These are phyloP conservation scores for Phytopythium ostracodes DNA, from an alignment of 352 stramenopile genomes.

Conservation along the genomic window DNA sequence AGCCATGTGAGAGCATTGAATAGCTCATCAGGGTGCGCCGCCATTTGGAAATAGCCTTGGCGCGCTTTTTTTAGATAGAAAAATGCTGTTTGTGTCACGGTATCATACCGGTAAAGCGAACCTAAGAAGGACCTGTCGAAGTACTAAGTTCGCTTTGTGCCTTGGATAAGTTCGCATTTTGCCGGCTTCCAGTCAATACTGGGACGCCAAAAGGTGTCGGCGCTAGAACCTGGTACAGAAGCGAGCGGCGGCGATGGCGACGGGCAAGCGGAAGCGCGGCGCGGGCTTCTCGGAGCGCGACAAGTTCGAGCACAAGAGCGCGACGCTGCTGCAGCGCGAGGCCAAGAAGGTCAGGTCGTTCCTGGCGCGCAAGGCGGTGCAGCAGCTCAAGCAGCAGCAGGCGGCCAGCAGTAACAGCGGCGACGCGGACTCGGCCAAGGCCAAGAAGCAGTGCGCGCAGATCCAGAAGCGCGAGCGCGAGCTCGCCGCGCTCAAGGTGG, in stretches of 20 bases:
- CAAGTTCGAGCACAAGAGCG: constrained; percentile 71
- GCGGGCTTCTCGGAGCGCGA: constrained; percentile 52
- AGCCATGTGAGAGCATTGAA: constrained; percentile 10
- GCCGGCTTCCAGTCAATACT: constrained; percentile 5
- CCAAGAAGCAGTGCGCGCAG: constrained; percentile 32
- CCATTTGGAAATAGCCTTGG: neutral
- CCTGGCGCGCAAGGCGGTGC: constrained; percentile 55
- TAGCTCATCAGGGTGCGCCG: too few species aligned
- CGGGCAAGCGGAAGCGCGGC: constrained; percentile 45
- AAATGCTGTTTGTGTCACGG: too few species aligned
- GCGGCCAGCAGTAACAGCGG: neutral
- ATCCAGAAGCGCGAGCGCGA: constrained; percentile 49
- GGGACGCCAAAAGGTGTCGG: neutral
- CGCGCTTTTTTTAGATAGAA: too few species aligned
- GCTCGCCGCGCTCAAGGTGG: constrained; percentile 45
- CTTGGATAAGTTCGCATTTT: neutral
- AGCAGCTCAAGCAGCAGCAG: constrained; percentile 64
- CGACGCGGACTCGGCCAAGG: neutral
- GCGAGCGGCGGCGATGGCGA: constrained; percentile 11
- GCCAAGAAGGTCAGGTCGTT: constrained; percentile 72
- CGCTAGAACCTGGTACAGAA: too few species aligned
- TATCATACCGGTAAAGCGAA: too few species aligned
- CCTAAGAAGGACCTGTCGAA: too few species aligned
- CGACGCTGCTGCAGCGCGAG: constrained; percentile 62
- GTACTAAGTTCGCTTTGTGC: too few species aligned